Evolutionary conservation across 2,329 filamentous ascomycete species (phyloP).

Genomic region (Aureobasidium sp.): DNA sequence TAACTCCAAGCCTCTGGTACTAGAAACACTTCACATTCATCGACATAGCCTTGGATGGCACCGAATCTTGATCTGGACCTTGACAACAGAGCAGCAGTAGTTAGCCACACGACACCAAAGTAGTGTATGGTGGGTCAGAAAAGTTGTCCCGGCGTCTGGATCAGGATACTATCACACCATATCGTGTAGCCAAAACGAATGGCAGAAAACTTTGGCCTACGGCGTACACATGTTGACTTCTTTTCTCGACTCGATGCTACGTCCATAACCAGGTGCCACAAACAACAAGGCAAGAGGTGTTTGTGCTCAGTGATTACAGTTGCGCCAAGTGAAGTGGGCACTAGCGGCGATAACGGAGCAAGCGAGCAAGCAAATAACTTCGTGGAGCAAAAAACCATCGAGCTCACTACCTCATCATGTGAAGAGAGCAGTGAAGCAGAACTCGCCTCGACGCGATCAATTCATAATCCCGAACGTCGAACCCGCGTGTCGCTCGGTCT

Average conservation of each 20-base stretch:
- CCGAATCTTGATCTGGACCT: neutral
- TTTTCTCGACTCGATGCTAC: no score
- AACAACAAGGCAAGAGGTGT: no score
- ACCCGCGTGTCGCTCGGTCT: neutral
- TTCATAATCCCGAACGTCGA: neutral
- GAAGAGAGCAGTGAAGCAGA: conserved; percentile 1
- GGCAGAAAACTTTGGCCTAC: neutral
- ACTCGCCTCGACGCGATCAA: conserved; percentile 4
- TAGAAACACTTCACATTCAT: neutral
- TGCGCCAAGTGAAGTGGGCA: neutral
- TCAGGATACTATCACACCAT: neutral
- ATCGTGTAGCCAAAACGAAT: neutral
- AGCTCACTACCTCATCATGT: conserved; percentile 7
- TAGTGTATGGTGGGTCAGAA: neutral
- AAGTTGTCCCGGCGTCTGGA: neutral
- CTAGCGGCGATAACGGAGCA: neutral
- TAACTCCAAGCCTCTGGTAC: no score
- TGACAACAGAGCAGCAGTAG: neutral
- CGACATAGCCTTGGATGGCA: no score
- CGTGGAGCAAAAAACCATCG: neutral
- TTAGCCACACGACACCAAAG: neutral
- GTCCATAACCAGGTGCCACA: no score
- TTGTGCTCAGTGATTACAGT: neutral
- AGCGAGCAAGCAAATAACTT: conserved; percentile 4
- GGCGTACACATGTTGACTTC: neutral